Conservation (phyloP, 441 rosid genomes). For the Erodium moschatum region DNA sequence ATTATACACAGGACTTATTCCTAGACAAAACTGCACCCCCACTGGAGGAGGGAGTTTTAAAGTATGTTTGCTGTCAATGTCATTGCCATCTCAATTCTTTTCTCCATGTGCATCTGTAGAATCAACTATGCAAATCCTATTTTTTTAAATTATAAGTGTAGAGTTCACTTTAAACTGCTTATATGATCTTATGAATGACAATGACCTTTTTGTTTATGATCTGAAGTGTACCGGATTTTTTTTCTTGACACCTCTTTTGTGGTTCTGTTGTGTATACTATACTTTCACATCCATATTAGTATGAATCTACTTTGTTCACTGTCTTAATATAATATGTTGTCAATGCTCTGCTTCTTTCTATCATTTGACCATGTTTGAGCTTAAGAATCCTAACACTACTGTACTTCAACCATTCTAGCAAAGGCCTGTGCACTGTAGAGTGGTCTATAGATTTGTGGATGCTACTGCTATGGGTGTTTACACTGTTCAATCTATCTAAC, state of each 20-base stretch:
- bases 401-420: conserved; percentile 2
- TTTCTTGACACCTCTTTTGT: background rate
- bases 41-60: conserved; percentile 35
- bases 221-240: background rate
- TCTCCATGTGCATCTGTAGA: background rate
- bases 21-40: conserved; percentile 43
- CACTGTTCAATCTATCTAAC: conserved; percentile 6
- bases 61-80: conserved; percentile 34
- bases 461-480: background rate
- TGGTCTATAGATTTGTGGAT: background rate
- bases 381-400: background rate
- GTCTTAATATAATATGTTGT: background rate
- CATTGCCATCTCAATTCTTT: background rate
- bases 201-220: conserved; percentile 1
- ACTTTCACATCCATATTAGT: background rate
- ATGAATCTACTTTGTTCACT: background rate
- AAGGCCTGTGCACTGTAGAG: background rate
- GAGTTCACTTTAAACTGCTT: background rate
- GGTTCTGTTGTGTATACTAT: background rate
- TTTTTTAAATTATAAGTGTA: background rate
- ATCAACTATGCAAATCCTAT: background rate
- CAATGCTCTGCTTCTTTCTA: background rate
- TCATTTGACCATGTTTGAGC: conserved; percentile 1
- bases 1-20: conserved; percentile 52
- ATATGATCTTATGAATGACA: conserved; percentile 5